Evolutionary conservation across 2,329 filamentous ascomycete species (phyloP).

Genomic region (Sporothrix sp.): DNA sequence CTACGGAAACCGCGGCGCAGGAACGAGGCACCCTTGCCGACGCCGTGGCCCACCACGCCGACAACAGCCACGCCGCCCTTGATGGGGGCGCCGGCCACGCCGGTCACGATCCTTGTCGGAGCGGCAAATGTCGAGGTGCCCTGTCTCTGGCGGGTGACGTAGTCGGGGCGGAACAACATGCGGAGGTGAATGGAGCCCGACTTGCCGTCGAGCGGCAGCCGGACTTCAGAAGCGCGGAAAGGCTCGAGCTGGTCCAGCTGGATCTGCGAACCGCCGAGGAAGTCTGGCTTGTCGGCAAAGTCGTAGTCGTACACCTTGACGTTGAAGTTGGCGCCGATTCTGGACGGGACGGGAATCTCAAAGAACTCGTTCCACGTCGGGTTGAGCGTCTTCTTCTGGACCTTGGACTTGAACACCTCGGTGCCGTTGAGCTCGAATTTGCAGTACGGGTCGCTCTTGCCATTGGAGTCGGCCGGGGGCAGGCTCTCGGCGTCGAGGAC

Average conservation of each 20-base stretch:
- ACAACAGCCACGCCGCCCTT: slow-evolving; percentile 78
- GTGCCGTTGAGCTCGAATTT: slow-evolving; percentile 86
- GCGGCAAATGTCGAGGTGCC: slow-evolving; percentile 88
- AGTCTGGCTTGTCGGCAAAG: slow-evolving; percentile 89
- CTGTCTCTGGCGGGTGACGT: slow-evolving; percentile 76
- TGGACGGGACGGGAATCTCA: slow-evolving; percentile 69
- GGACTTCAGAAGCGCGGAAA: slow-evolving; percentile 69
- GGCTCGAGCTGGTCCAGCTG: slow-evolving; percentile 74
- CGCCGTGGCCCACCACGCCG: slow-evolving; percentile 61
- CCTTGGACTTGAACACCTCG: slow-evolving; percentile 90
- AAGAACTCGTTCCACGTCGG: slow-evolving; percentile 97
- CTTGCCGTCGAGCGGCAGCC: slow-evolving; percentile 73
- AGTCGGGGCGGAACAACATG: slow-evolving; percentile 86
- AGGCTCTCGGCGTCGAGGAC: slow-evolving; percentile 77
- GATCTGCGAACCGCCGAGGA: slow-evolving; percentile 68
- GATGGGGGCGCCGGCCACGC: slow-evolving; percentile 76
- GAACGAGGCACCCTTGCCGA: slow-evolving; percentile 85
- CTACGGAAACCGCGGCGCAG: slow-evolving; percentile 74
- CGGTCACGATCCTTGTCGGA: slow-evolving; percentile 82
- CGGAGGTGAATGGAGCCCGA: slow-evolving; percentile 74
- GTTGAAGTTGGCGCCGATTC: slow-evolving; percentile 74
- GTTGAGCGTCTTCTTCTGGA: slow-evolving; percentile 91
- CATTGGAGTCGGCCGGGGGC: slow-evolving; percentile 90
- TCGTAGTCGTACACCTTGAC: slow-evolving; percentile 91
- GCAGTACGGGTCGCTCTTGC: slow-evolving; percentile 94